Percentiles rank a stretch among this genome's conserved stretches.
phyloP scores from a whole-genome alignment of 176 grass and related monocot species.

The Tillandsia leiboldiana region DNA sequence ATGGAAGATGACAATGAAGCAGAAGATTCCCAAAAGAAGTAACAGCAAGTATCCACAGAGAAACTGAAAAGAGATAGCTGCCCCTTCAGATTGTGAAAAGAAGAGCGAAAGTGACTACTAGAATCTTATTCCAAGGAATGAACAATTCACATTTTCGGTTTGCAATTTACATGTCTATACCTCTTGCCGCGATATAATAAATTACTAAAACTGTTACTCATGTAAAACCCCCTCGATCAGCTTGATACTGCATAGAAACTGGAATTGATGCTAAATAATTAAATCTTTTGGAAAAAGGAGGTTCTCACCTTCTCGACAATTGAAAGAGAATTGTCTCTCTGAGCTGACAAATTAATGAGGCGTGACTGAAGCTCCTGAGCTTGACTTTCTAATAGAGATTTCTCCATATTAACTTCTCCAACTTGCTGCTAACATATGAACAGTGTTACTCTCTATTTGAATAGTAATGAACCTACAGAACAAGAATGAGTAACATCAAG shows the following conservation, averaged over 20 bases:
- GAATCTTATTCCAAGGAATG: too few species aligned
- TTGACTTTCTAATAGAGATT: conserved; percentile 31
- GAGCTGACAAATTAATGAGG: conserved; percentile 35
- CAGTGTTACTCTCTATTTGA: conserved; percentile 12
- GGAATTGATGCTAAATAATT: background rate
- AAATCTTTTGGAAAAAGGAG: background rate
- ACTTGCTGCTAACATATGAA: conserved; percentile 30
- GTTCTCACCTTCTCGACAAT: conserved; percentile 36
- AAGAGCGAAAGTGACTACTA: too few species aligned
- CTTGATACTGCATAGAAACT: background rate
- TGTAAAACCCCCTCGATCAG: too few species aligned
- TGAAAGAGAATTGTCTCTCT: conserved; percentile 33
- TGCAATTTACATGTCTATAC: too few species aligned
- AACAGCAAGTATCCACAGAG: background rate
- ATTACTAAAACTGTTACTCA: too few species aligned
- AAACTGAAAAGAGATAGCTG: too few species aligned
- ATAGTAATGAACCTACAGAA: conserved; percentile 4
- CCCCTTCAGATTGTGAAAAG: too few species aligned
- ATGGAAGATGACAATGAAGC: background rate
- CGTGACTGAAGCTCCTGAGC: conserved; percentile 34
- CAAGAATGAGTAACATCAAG: conserved; percentile 1
- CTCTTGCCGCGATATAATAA: too few species aligned
- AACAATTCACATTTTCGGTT: too few species aligned
- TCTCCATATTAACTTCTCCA: conserved; percentile 31
- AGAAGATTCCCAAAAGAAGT: background rate